Base-by-base conservation (phyloP, 164 flowering plant genomes). In the Litsea cubeba region DNA sequence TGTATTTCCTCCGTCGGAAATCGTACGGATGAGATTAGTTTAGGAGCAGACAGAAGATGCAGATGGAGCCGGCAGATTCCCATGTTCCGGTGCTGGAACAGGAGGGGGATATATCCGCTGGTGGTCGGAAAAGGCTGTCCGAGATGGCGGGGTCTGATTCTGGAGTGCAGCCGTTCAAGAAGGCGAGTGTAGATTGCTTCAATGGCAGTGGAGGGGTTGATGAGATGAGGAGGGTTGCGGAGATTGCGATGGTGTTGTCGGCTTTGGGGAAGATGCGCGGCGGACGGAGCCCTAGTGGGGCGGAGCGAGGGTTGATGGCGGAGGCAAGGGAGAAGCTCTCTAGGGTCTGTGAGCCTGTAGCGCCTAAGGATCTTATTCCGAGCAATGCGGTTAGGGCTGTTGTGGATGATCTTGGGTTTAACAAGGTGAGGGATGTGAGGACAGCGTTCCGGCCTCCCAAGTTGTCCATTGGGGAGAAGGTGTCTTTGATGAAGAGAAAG, bases 341-440 rank as follows among this genome's bases (percentile, higher is more conserved):
- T 22, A 84, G 57, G 62, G 75, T 89, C 68, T 93, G 99, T 62
- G 82, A 80, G 50, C 78, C 63, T 20, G 65, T 88, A 72, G 77
- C 89, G 23, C 99, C 98, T 1, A 84, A 78, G 83, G 98, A 95
- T 78, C 81, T 95, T 68, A 77, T 91, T 20, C 79, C 84, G 0
- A 83, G 78, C 62, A 95, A 90, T 60, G 90, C 84, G 1, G 77
- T 88, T 79, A 86, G 80, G 69, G 82, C 77, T 58, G 74, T 91
- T 26, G 85, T 88, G 74, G 97, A 93, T 71, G 99, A 95, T 84
- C 84, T 95, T 73, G 99, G 98, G 70, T 78, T 92, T 30, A 83
- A 79, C 78, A 88, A 76, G 79, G 12, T 76, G 62, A 87, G 74
- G 78, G 93, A 93, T 20, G 89, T 83, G 81, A 85, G 82, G 76